A percentile compares a stretch with the other conserved stretches of the same genome.
phyloP scores from a whole-genome alignment of 768 basidiomycete genomes.

The Psilocybe subaeruginosa region DNA sequence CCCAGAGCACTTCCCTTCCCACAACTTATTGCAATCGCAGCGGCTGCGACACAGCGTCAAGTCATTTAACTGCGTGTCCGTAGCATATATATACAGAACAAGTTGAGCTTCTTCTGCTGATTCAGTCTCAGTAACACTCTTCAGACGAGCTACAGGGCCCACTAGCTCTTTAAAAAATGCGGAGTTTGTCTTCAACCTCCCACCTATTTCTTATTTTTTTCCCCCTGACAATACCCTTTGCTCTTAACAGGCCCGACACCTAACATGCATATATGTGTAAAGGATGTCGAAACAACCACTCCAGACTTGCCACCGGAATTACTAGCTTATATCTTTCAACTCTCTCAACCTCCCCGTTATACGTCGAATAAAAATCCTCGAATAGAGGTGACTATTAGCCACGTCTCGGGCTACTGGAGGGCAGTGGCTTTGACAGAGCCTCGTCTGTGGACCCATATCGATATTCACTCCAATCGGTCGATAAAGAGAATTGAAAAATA shows the following conservation, averaged over 20 bases:
- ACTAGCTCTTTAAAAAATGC: neutral
- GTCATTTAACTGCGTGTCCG: neutral
- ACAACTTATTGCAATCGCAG: neutral
- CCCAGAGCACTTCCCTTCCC: no score
- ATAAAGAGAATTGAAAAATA: conserved; percentile 26
- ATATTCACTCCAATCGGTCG: conserved; percentile 31
- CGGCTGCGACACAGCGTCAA: neutral
- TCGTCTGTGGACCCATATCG: conserved; percentile 41
- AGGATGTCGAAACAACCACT: conserved; percentile 3
- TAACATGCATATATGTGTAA: neutral
- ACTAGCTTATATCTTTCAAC: conserved; percentile 29
- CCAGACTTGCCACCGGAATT: conserved; percentile 33
- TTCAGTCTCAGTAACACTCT: neutral
- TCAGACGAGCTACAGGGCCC: neutral
- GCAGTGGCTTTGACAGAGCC: conserved; percentile 36
- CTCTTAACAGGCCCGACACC: neutral
- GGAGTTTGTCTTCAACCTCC: conserved; percentile 4
- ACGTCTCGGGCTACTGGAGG: conserved; percentile 47
- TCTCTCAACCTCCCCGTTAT: conserved; percentile 24
- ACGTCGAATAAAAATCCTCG: conserved; percentile 24
- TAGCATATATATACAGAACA: neutral
- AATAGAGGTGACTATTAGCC: conserved; percentile 40
- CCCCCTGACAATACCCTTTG: neutral
- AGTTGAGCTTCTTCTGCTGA: neutral
- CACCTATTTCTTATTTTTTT: neutral